Percentiles rank a stretch among this genome's conserved stretches.
phyloP scores from a whole-genome alignment of 495 filamentous ascomycete species.

The Talaromyces borbonicus region DNA sequence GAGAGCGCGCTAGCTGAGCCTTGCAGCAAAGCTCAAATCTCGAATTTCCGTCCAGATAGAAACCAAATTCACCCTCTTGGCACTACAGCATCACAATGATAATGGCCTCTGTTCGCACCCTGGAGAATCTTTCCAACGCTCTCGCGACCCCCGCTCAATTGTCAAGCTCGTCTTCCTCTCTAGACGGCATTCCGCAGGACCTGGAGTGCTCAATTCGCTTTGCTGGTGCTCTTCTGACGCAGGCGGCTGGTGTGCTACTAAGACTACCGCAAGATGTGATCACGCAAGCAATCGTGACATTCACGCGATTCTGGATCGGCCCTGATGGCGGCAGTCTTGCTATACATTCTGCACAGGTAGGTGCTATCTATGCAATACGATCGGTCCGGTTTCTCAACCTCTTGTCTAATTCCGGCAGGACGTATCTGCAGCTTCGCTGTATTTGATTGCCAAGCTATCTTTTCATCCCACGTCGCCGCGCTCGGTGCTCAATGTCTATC shows the following conservation, averaged over 20 bases:
- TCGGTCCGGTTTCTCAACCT: not conserved
- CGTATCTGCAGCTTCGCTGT: constrained; percentile 71
- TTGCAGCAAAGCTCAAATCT: not conserved
- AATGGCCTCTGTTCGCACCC: constrained; percentile 16
- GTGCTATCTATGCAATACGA: not conserved
- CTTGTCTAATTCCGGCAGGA: constrained; percentile 38
- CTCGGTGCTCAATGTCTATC: constrained; percentile 73
- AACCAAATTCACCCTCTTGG: not conserved
- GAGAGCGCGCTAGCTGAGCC: too few relatives aligned
- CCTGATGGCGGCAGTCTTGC: constrained; percentile 52
- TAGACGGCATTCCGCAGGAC: constrained; percentile 64
- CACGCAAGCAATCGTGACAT: constrained; percentile 77
- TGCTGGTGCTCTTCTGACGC: constrained; percentile 62
- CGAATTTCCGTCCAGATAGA: not conserved
- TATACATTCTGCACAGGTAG: constrained; percentile 47
- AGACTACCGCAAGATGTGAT: constrained; percentile 82
- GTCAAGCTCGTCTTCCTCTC: constrained; percentile 52
- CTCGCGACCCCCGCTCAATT: constrained; percentile 80
- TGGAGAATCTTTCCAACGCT: constrained; percentile 66
- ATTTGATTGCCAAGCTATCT: constrained; percentile 76
- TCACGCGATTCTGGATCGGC: constrained; percentile 78
- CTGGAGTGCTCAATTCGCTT: constrained; percentile 58
- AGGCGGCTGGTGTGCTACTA: constrained; percentile 78
- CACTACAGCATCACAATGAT: not conserved
- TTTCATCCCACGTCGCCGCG: constrained; percentile 65